Base-by-base conservation (phyloP, 257 asterid species). In the Lithospermum erythrorhizon region DNA sequence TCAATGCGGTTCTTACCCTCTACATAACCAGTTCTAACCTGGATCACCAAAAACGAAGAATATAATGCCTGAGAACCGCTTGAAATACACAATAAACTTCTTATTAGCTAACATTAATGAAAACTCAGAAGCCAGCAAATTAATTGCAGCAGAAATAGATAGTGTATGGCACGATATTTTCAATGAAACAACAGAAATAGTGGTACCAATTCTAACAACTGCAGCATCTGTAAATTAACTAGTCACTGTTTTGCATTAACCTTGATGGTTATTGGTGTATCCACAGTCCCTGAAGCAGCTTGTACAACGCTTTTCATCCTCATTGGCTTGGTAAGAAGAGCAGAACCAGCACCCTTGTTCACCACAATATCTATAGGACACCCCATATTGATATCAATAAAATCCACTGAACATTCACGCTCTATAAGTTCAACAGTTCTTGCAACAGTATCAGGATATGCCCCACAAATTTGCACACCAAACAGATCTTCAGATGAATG, bases 391-490 rank as follows among this genome's bases (percentile, higher is more conserved):
- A 93, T 80, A 78, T 93, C 99, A 58, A 93, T 83, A 72, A 93
- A 93, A 78, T 93, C 96, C 68, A 89, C 91, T 5, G 87, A 73
- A 68, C 99, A 93, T 49, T 93, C 78, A 71, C 85, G 82, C 65
- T 89, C 99, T 47, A 93, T 80, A 61, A 93, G 99, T 74, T 93
- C 99, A 64, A 89, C 95, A 37, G 99, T 79, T 75, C 61, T 84
- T 25, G 99, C 66, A 70, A 93, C 96, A 29, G 97, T 93, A 66
- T 93, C 99, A 24, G 99, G 99, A 75, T 63, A 93, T 56, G 97
- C 83, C 62, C 96, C 99, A 72, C 99, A 93, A 13, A 93, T 86
- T 78, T 93, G 99, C 64, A 93, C 97, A 49, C 97, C 97, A 78
- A 93, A 93, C 62, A 89, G 58, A 56, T 84, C 84, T 79, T 93